Conservation (phyloP, 805 yeast species). For the Saccharomycopsis microspora region DNA sequence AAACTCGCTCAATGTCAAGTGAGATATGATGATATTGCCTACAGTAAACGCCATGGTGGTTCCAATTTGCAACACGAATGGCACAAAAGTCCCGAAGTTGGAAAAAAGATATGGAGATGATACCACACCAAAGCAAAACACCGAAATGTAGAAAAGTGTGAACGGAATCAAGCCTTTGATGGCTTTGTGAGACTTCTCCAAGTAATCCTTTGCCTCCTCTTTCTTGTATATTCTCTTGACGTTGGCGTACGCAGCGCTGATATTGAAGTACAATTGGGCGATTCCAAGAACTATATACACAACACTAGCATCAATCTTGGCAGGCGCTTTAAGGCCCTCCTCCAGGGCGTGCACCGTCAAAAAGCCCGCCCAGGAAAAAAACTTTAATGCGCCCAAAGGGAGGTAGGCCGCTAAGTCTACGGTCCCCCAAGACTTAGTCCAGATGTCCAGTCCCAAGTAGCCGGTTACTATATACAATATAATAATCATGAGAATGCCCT, state of each 20-base stretch:
- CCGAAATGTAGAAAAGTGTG: slow-evolving; percentile 37
- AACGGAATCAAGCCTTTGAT: slow-evolving; percentile 60
- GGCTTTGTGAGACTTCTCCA: slow-evolving; percentile 24
- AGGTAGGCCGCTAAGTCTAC: slow-evolving; percentile 1
- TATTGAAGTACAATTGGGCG: slow-evolving; percentile 50
- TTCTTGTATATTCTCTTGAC: slow-evolving; percentile 37
- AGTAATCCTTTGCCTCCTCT: slow-evolving; percentile 18
- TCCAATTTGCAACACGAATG: slow-evolving; percentile 62
- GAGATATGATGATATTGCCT: slow-evolving; percentile 85
- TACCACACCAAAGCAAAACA: slow-evolving; percentile 34
- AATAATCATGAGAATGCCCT: slow-evolving; percentile 66
- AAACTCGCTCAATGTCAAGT: slow-evolving; percentile 68
- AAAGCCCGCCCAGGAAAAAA: slow-evolving; percentile 1
- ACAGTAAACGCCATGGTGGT: slow-evolving; percentile 71
- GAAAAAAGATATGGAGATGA: slow-evolving; percentile 36
- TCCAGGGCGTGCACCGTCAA: slow-evolving; percentile 12
- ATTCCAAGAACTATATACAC: slow-evolving; percentile 41
- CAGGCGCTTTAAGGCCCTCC: slow-evolving; percentile 4
- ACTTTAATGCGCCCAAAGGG: slow-evolving; percentile 1
- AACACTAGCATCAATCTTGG: slow-evolving; percentile 29
- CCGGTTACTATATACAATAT: slow-evolving; percentile 52
- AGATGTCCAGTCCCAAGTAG: slow-evolving; percentile 52
- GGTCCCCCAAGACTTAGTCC: slow-evolving; percentile 27
- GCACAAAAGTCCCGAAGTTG: slow-evolving; percentile 27
- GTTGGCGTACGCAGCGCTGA: slow-evolving; percentile 53